These are phyloP conservation scores for Lupinus albus DNA, from an alignment of 306 rosid genomes.

Conservation along the genomic window DNA sequence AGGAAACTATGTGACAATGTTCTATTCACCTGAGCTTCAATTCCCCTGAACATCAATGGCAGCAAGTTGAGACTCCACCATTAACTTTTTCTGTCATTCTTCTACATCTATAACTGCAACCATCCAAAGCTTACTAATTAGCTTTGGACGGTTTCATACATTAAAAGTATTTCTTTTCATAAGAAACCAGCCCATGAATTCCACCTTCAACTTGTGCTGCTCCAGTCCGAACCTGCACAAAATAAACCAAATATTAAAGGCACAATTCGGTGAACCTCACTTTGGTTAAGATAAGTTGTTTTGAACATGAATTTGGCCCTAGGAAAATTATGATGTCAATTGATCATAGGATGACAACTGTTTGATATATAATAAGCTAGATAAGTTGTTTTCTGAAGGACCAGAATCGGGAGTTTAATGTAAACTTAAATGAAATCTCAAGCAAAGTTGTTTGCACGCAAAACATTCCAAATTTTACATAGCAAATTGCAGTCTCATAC, in stretches of 20 bases:
- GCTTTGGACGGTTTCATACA: no score
- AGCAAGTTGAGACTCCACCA: slow-evolving; percentile 19
- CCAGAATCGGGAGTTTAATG: slow-evolving; percentile 7
- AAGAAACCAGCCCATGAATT: slow-evolving; percentile 81
- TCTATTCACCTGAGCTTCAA: slow-evolving; percentile 15
- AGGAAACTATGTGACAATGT: slow-evolving; percentile 1
- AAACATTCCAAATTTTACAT: slow-evolving; percentile 7
- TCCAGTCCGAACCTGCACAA: slow-evolving; percentile 77
- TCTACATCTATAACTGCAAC: neutral
- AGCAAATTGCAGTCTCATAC: slow-evolving; percentile 4
- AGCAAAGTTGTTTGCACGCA: neutral
- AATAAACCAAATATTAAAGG: slow-evolving; percentile 32
- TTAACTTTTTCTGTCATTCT: slow-evolving; percentile 6
- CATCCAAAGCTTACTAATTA: neutral
- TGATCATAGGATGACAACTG: slow-evolving; percentile 17
- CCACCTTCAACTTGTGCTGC: slow-evolving; percentile 99
- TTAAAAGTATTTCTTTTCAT: slow-evolving; percentile 82
- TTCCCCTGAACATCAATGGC: slow-evolving; percentile 26
- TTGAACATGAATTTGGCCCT: neutral
- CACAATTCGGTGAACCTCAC: no score
- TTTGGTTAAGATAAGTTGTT: neutral
- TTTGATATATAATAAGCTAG: no score
- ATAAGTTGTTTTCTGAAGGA: no score
- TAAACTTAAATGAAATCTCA: slow-evolving; percentile 7
- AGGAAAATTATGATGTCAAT: neutral